A percentile compares a stretch with the other conserved stretches of the same genome.
These are phyloP conservation scores for Cryptococcus jaspeensis DNA, from an alignment of 1,284 basidiomycete genomes.

Conservation along the genomic window DNA sequence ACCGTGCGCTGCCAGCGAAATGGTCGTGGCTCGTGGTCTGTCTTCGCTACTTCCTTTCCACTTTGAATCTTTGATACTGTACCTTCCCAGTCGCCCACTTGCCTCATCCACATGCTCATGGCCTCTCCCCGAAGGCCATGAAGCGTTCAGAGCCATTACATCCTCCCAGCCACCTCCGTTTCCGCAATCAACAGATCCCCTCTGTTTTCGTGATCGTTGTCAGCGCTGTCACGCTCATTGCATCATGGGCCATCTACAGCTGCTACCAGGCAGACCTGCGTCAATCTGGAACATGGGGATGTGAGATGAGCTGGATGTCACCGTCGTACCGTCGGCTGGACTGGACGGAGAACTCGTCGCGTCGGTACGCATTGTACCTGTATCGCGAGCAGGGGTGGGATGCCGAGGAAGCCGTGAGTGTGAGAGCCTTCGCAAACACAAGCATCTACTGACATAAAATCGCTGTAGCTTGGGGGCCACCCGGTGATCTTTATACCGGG, in stretches of 20 bases:
- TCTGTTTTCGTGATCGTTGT: background rate
- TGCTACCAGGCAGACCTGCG: constrained; percentile 12
- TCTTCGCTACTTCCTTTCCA: no score
- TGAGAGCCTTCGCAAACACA: background rate
- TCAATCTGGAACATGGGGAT: constrained; percentile 53
- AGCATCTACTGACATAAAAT: background rate
- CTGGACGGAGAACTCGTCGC: constrained; percentile 64
- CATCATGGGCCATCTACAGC: constrained; percentile 2
- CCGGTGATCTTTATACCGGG: constrained; percentile 97
- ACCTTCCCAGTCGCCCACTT: no score
- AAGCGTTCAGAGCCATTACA: background rate
- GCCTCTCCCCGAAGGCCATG: background rate
- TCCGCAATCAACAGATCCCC: background rate
- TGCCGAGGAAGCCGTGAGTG: constrained; percentile 58
- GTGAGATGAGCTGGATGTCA: constrained; percentile 97
- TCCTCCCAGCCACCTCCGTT: background rate
- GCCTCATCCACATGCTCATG: no score
- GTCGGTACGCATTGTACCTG: constrained; percentile 78
- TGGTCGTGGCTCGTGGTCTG: background rate
- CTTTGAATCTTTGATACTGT: no score
- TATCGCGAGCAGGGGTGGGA: constrained; percentile 92
- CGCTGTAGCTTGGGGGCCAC: constrained; percentile 56
- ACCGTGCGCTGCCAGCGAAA: background rate
- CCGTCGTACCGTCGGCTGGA: constrained; percentile 67
- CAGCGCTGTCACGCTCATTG: background rate